Evolutionary conservation across 139 green algal genomes (phyloP), one percentile per base, ranked within the genome.

Genomic region (Chlamydomonas incerta): DNA sequence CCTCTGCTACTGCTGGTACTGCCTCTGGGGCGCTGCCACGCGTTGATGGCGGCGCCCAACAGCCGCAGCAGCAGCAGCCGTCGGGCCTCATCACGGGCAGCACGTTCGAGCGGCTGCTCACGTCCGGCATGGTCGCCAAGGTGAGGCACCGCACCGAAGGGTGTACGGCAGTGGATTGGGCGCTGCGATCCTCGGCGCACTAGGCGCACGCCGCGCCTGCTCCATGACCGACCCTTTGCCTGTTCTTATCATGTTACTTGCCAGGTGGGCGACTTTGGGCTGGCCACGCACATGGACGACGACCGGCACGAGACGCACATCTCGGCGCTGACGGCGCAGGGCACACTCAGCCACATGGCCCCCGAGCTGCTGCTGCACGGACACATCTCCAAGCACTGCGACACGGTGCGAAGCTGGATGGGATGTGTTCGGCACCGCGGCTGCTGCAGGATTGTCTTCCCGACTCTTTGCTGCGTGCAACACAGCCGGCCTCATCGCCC

Each of bases 291-390:
- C 75, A 37, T 82, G 52, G 75, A 82, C 37, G 75, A 82, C 14
- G 26, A 62, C 23, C 41, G 29, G 28, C 41, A 50, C 8, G 75
- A 72, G 28, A 82, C 75, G 35, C 75, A 82, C 75, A 37, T 82
- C 26, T 72, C 60, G 3, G 75, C 75, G 17, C 35, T 72, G 21
- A 62, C 75, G 28, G 75, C 75, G 26, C 75, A 82, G 75, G 75
- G 75, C 75, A 82, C 75, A 3, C 60, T 82, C 35, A 62, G 35
- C 10, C 75, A 82, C 75, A 72, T 82, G 75, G 50, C 60, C 1
- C 75, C 75, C 13, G 75, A 82, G 75, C 75, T 82, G 60, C 60
- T 82, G 35, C 75, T 82, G 26, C 75, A 82, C 75, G 75, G 75
- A 37, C 75, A 72, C 75, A 82, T 82, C 58, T 62, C 35, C 60